Evolutionary conservation across 2,329 filamentous ascomycete genomes (phyloP), one percentile per base, ranked within the genome.

Genomic region (Pochonia chlamydosporia): DNA sequence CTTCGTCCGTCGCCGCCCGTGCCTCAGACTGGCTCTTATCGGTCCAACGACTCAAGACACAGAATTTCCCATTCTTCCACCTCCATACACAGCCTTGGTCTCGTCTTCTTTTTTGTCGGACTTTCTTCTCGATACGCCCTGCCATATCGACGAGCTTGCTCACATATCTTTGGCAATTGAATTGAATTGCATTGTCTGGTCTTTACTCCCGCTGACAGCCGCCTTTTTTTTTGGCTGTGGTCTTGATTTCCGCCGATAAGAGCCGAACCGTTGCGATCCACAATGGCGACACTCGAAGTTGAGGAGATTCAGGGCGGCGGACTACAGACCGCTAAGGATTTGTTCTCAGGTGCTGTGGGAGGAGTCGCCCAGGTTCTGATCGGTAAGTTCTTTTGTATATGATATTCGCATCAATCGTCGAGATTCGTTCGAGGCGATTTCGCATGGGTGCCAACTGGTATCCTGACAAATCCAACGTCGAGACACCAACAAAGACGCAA

Each of bases 331-430:
- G 73, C 84, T 59, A 99, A 97, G 75, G 93, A 99, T 69, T 74
- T 99, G 49, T 87, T 92, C 63, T 82, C 93, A 10, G 93, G 93
- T 31, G 93, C 93, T 50, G 87, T 85, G 7, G 93, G 93, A 53
- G 93, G 93, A 58, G 78, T 97, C 58, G 92, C 93, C 16, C 93
- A 99, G 69, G 93, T 99, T 37, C 72, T 99, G 52, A 78, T 97
- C 55, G 92, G 91, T 96, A 72, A 28, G 40, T 44, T 10, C 11
- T 28, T 18, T 13, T 2, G 41, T 21, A 36, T n/a, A n/a, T n/a
- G n/a, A n/a, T n/a, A n/a, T n/a, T n/a, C n/a, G n/a, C n/a, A n/a
- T n/a, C n/a, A n/a, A n/a, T n/a, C n/a, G n/a, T n/a, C n/a, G n/a
- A n/a, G n/a, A n/a, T n/a, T n/a, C n/a, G n/a, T n/a, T n/a, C n/a